These are phyloP conservation scores for Pichia sp. DNA, from an alignment of 1,139 yeast species.

Conservation along the genomic window DNA sequence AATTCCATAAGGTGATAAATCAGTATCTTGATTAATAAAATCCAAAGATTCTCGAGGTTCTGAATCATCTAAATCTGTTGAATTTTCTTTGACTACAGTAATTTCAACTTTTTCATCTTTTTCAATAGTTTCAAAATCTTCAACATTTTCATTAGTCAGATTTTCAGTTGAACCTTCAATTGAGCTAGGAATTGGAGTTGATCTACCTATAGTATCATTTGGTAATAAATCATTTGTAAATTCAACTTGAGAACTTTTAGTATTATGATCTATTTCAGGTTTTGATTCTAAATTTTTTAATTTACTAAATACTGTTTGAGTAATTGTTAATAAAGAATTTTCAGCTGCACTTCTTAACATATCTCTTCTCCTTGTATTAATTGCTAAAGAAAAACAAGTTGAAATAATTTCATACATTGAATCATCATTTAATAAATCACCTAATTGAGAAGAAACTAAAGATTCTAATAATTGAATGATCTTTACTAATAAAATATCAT, in stretches of 20 bases:
- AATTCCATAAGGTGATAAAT: conserved; percentile 55
- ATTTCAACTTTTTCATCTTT: not conserved
- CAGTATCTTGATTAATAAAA: conserved; percentile 19
- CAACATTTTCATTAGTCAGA: not conserved
- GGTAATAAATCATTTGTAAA: conserved; percentile 27
- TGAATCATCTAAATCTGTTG: not conserved
- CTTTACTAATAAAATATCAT: conserved; percentile 83
- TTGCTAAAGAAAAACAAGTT: conserved; percentile 86
- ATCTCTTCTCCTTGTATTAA: conserved; percentile 88
- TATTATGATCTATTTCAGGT: conserved; percentile 28
- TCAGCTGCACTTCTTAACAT: conserved; percentile 87
- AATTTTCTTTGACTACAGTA: not conserved
- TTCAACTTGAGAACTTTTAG: conserved; percentile 26
- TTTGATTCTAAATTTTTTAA: conserved; percentile 45
- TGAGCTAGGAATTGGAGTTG: conserved; percentile 14
- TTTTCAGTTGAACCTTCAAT: not conserved
- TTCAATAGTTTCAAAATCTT: not conserved
- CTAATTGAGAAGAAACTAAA: conserved; percentile 59
- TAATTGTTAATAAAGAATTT: conserved; percentile 67
- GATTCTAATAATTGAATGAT: conserved; percentile 71
- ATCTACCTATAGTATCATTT: conserved; percentile 31
- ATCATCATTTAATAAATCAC: conserved; percentile 66
- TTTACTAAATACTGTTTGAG: conserved; percentile 61
- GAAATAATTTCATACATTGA: conserved; percentile 85
- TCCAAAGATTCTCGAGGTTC: conserved; percentile 7